These are phyloP conservation scores for Pulveroboletus frians DNA, from an alignment of 768 basidiomycete genomes.

Conservation along the genomic window DNA sequence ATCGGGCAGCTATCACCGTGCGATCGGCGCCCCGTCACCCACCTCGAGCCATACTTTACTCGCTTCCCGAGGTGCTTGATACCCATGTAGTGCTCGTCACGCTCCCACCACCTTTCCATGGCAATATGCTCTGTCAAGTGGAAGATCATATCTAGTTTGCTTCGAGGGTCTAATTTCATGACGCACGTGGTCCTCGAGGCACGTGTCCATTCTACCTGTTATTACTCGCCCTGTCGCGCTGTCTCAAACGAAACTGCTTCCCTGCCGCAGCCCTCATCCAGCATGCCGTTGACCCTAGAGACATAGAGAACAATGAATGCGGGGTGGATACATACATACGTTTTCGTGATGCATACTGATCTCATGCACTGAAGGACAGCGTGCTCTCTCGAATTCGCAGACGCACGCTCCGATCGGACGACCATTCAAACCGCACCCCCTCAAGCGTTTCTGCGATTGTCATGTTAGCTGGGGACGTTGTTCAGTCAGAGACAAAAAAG, in stretches of 20 bases:
- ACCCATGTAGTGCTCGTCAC: too few relatives aligned
- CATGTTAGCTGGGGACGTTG: conserved; percentile 43
- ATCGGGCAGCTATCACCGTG: too few relatives aligned
- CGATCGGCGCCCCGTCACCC: too few relatives aligned
- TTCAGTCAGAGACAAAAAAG: not conserved
- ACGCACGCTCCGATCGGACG: conserved; percentile 74
- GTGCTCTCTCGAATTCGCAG: conserved; percentile 77
- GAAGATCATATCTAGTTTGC: not conserved
- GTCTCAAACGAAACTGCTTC: not conserved
- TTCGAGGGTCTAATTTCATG: not conserved
- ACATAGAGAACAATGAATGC: not conserved
- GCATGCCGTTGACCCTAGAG: not conserved
- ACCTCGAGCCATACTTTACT: too few relatives aligned
- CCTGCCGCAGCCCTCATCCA: not conserved
- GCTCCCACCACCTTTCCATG: too few relatives aligned
- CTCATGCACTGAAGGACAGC: conserved; percentile 79
- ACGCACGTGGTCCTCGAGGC: not conserved
- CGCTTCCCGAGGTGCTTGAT: too few relatives aligned
- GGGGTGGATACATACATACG: too few relatives aligned
- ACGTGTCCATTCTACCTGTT: not conserved
- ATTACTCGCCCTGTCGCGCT: too few relatives aligned
- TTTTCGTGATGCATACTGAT: not conserved
- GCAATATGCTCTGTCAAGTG: too few relatives aligned
- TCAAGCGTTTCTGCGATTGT: conserved; percentile 61
- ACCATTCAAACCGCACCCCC: conserved; percentile 79